Percentiles rank a stretch among this genome's conserved stretches.
These are phyloP conservation scores for Cenchrus purpureus DNA, from an alignment of 176 grass and related monocot species.

Conservation along the genomic window DNA sequence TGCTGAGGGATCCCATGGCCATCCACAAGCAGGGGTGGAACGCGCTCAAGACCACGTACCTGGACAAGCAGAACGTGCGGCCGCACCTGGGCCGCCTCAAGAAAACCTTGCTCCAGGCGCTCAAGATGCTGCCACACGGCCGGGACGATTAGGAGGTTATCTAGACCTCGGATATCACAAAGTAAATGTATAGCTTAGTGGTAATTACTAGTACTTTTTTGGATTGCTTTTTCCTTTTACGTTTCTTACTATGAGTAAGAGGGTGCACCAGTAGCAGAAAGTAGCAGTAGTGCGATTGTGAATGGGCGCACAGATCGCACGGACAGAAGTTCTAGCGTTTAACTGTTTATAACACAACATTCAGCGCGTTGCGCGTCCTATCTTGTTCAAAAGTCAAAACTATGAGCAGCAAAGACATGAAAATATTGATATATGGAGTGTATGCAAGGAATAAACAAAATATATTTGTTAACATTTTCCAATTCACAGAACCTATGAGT, in stretches of 20 bases:
- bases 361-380: not conserved
- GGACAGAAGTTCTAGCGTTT: not conserved
- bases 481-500: too few species aligned
- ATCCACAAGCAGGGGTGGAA: conserved; percentile 89
- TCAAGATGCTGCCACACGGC: conserved; percentile 65
- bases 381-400: not conserved
- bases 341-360: not conserved
- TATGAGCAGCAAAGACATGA: too few species aligned
- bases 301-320: not conserved
- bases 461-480: too few species aligned
- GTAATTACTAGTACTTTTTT: not conserved
- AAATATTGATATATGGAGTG: too few species aligned
- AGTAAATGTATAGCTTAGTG: not conserved
- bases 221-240: not conserved
- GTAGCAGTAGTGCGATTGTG: not conserved
- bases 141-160: conserved; percentile 17
- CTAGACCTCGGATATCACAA: not conserved
- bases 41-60: conserved; percentile 74
- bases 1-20: conserved; percentile 68
- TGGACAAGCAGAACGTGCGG: conserved; percentile 88
- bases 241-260: not conserved
- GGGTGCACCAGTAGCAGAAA: not conserved
- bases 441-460: too few species aligned
- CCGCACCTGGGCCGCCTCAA: conserved; percentile 85
- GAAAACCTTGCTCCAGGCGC: conserved; percentile 77